Evolutionary conservation across 768 basidiomycete species (phyloP), one percentile per base, ranked within the genome.

Genomic region (Tylopilus rubrobrunneus): DNA sequence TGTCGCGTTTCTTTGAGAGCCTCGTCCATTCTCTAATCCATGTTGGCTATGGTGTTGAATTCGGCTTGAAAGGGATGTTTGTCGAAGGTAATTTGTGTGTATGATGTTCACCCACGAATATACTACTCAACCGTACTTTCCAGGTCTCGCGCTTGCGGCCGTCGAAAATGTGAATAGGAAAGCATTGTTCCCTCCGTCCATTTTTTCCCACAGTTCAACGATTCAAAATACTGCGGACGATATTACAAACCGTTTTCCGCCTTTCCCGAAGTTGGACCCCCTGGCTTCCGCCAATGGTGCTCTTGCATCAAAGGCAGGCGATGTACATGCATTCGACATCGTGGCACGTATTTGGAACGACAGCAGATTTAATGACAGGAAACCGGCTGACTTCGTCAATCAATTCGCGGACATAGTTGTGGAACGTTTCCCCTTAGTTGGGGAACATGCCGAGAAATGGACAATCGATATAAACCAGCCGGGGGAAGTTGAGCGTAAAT

Each of bases 291-390:
- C 23, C 17, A 17, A 11, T 1, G n/a, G 44, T n/a, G 4, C 46
- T 27, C 4, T 9, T 2, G 34, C 15, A 11, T 39, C 53, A 23
- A 57, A 47, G 51, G 43, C 37, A 3, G 27, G 48, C 3, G 47
- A 39, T 10, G 54, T 56, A 3, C 68, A 71, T 14, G 76, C 77
- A 8, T 74, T 86, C 56, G 73, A 73, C 25, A 73, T 85, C 48
- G 65, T 82, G 27, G 76, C 80, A 2, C 75, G 77, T 14, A 73
- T 89, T 17, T 56, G 80, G 25, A 73, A 75, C 2, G 83, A 87
- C 56, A 49, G 69, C 8, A 65, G 61, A 12, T 67, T 79, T 25
- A 31, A 27, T 5, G 6, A 23, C 9, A 59, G 21, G 31, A 5
- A 11, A 55, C 33, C 25, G n/a, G 59, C 5, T 43, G 56, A 48